Base-by-base conservation (phyloP, 768 basidiomycete genomes). In the Boletus subcaerulescens region DNA sequence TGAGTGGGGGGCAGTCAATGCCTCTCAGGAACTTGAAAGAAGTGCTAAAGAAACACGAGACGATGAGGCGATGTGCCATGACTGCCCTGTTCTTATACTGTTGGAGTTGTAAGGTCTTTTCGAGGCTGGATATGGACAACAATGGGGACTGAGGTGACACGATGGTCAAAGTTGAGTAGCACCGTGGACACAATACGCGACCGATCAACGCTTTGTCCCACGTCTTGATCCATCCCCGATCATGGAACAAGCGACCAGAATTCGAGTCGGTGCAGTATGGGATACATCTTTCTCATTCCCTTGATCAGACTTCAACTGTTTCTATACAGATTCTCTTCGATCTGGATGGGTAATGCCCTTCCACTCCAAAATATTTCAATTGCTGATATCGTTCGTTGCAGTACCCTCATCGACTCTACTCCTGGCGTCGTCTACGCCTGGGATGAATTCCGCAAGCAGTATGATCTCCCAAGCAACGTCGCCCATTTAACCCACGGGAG, bases 371-470 rank as follows among this genome's bases (percentile, higher is more conserved):
- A 17, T n/a, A 17, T 39, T 29, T 45, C 38, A 24, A 33, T 20
- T 5, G 22, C 42, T 61, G 22, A 69, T 22, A 52, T 53, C 44
- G 20, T 53, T 9, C 10, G 39, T 45, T 32, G 13, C 63, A 89
- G 87, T 40, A 90, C 87, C 7, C 77, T 87, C 55, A 81, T 88
- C 64, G 90, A 93, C 71, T 91, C 90, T 3, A 93, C 91, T 5
- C 89, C 89, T 1, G 92, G 91, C 5, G 87, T 93, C n/a, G 59
- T 83, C 48, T 79, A 79, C 55, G 87, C 89, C 9, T 94, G 92
- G 92, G 74, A 80, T 47, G 81, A 74, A 43, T 93, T 91, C 65
- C 76, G 79, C 39, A 74, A 71, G 40, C 79, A 87, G 53, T 91
- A 91, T 58, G 60, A 55, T 66, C 75, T 62, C 74, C 85, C 79